phyloP scores from a whole-genome alignment of 1,139 yeast species.

The Debaryomyces sp. region DNA sequence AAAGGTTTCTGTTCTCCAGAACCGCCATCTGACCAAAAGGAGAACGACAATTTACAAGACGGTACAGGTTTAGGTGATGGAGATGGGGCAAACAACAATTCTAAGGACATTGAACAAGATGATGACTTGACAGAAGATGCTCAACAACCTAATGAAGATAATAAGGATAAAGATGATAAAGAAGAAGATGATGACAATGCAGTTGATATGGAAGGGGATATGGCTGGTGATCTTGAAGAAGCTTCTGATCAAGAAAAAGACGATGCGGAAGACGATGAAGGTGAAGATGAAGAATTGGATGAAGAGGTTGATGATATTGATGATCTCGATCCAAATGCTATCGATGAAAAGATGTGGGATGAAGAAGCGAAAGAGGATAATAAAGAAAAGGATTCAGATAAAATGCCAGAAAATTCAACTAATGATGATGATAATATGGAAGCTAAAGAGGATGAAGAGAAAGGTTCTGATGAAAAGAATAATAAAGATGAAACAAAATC shows the following conservation, averaged over 20 bases:
- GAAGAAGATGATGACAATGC: slow-evolving; percentile 75
- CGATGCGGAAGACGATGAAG: slow-evolving; percentile 55
- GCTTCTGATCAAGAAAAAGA: slow-evolving; percentile 69
- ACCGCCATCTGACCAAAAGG: slow-evolving; percentile 68
- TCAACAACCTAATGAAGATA: slow-evolving; percentile 78
- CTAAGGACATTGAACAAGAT: slow-evolving; percentile 89
- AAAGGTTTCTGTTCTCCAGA: slow-evolving; percentile 95
- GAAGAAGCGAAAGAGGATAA: slow-evolving; percentile 80
- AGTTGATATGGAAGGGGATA: slow-evolving; percentile 92
- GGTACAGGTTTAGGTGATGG: slow-evolving; percentile 99
- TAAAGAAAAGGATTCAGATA: slow-evolving; percentile 73
- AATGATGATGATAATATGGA: slow-evolving; percentile 59
- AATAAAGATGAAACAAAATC: slow-evolving; percentile 30
- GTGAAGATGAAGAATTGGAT: slow-evolving; percentile 67
- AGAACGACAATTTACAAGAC: slow-evolving; percentile 65
- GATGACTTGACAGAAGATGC: slow-evolving; percentile 91
- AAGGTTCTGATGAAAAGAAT: slow-evolving; percentile 36
- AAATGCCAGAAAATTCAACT: slow-evolving; percentile 59
- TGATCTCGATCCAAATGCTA: slow-evolving; percentile 90
- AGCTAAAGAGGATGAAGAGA: slow-evolving; percentile 58
- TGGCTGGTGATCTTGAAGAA: slow-evolving; percentile 92
- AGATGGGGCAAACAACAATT: slow-evolving; percentile 74
- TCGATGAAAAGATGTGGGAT: slow-evolving; percentile 99
- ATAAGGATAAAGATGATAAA: slow-evolving; percentile 63
- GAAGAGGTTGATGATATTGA: slow-evolving; percentile 91